phyloP scores from a whole-genome alignment of 1,284 basidiomycete species.

The Cryptococcus floricola region DNA sequence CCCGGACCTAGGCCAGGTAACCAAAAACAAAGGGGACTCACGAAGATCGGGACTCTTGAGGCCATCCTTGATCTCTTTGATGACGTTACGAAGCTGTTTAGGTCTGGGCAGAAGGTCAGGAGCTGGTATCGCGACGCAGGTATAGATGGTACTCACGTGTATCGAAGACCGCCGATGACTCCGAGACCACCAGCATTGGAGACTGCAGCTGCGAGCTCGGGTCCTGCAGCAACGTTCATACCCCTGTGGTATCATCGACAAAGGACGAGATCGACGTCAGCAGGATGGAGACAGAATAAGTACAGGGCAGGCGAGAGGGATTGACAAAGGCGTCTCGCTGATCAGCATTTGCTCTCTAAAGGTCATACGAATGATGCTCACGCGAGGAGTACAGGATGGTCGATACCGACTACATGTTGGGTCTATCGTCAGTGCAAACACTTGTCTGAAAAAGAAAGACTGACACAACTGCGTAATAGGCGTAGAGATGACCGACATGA shows the following conservation, averaged over 20 bases:
- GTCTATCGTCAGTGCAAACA: background rate
- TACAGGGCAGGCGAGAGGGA: background rate
- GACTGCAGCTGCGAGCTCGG: constrained; percentile 71
- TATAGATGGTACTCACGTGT: constrained; percentile 55
- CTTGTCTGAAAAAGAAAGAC: constrained; percentile 8
- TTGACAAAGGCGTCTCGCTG: no score
- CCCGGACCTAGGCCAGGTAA: background rate
- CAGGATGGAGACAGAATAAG: background rate
- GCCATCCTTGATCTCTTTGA: constrained; percentile 65
- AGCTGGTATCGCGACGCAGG: constrained; percentile 2
- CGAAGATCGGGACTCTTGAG: constrained; percentile 52
- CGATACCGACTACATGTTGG: constrained; percentile 58
- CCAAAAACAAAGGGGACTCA: constrained; percentile 5
- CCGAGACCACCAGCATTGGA: constrained; percentile 78
- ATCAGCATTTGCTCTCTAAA: background rate
- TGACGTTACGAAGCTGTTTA: constrained; percentile 55
- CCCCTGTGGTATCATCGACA: constrained; percentile 47
- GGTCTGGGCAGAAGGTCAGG: constrained; percentile 24
- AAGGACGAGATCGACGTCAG: background rate
- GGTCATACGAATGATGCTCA: constrained; percentile 10
- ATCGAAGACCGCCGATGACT: constrained; percentile 79
- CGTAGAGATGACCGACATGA: constrained; percentile 52
- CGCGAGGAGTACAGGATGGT: constrained; percentile 82
- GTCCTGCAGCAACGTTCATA: constrained; percentile 84
- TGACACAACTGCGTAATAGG: constrained; percentile 70